These are phyloP conservation scores for Globisporangium paddicum DNA, from an alignment of 352 stramenopile species.

Conservation along the genomic window DNA sequence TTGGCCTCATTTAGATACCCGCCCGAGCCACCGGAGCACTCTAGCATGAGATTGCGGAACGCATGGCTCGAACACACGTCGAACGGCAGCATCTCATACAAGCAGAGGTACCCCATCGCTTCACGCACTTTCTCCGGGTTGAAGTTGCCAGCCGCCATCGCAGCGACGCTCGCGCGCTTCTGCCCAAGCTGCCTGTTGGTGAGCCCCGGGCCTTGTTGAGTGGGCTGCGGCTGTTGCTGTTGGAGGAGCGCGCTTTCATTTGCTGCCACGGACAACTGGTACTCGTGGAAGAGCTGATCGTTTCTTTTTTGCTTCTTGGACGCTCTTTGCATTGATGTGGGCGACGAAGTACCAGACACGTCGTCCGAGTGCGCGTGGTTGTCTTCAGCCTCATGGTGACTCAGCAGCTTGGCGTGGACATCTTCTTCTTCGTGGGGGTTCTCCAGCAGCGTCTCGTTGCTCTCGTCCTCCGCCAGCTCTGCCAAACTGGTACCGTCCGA, in stretches of 20 bases:
- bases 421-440: conserved; percentile 6
- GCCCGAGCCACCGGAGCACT: conserved; percentile 38
- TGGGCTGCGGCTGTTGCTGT: conserved; percentile 14
- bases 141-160: conserved; percentile 13
- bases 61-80: conserved; percentile 56
- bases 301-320: conserved; percentile 36
- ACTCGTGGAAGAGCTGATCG: conserved; percentile 41
- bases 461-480: conserved; percentile 8
- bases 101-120: conserved; percentile 49
- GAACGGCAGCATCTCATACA: conserved; percentile 68
- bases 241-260: conserved; percentile 4
- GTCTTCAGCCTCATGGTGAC: conserved; percentile 5
- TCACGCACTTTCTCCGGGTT: conserved; percentile 59
- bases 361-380: conserved; percentile 9
- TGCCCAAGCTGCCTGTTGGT: background rate
- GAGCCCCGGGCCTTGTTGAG: background rate
- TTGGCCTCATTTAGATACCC: conserved; percentile 35
- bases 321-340: conserved; percentile 1
- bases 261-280: conserved; percentile 10
- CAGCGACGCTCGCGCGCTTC: background rate
- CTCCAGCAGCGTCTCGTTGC: background rate
- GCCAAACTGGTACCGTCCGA: background rate
- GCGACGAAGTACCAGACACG: background rate
- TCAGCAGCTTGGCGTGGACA: conserved; percentile 19
- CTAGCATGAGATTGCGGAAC: conserved; percentile 50